Base-by-base conservation (phyloP, 2,329 filamentous ascomycete species). In the Exophiala mesophila region DNA sequence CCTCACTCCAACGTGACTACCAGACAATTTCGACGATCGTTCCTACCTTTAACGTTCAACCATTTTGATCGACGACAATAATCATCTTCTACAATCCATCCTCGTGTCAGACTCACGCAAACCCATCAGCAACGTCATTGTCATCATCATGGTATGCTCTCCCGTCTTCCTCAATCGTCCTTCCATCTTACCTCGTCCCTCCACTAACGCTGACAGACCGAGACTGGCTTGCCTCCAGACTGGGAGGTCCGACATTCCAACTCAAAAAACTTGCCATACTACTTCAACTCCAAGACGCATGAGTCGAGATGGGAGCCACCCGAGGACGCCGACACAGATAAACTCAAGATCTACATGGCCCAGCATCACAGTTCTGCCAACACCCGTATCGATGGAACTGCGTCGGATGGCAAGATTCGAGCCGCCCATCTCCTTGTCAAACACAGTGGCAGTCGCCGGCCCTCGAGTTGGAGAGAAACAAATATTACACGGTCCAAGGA, bases 191-290 rank as follows among this genome's bases (percentile, higher is more conserved):
- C 31, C 36, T 19, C 19, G 20, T 31, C 45, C 24, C 37, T 26
- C 36, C 44, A 31, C 30, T 49, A 20, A 33, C 15, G n/a, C 56
- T n/a, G n/a, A n/a, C n/a, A 84, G 80, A 69, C 77, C 60, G 84
- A 88, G 43, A 82, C 83, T 56, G 90, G 90, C 63, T 80, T 96
- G 52, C 89, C 89, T 50, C 66, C 80, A 36, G 80, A 82, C 65
- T 96, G 90, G 89, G 92, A 97, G 71, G 88, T 98, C 62, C 88
- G 92, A 65, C 88, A 94, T 71, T 95, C 88, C 66, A 94, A 96
- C 73, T 94, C 88, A 67, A 97, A 96, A 74, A 94, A 94, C 70
- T 83, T 97, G 24, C 92, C 92, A 26, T 98, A 98, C 75, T 98
- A 97, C 74, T 97, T 96, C 83, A 94, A 96, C 69, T 73, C 83